These are phyloP conservation scores for Eimeria praecox DNA, from an alignment of 169 alveolate species.

Conservation along the genomic window DNA sequence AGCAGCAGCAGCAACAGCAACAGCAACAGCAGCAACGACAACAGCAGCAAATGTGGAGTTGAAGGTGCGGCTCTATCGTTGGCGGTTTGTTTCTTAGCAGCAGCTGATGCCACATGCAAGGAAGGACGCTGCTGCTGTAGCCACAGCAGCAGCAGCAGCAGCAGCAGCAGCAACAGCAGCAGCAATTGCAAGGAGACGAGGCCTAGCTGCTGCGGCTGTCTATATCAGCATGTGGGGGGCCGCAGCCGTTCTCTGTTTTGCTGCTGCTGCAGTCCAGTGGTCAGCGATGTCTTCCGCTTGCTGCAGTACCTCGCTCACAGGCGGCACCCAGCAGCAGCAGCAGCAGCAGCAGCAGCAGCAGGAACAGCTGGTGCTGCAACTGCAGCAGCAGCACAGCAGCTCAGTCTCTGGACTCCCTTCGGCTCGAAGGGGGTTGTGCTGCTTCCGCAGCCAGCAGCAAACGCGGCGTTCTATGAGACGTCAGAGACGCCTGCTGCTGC, in stretches of 20 bases:
- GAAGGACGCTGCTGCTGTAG: constrained; percentile 66
- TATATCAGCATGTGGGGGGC: constrained; percentile 39
- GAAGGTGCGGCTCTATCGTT: constrained; percentile 5
- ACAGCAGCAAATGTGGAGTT: neutral
- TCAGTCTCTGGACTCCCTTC: too few relatives aligned
- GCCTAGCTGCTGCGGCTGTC: constrained; percentile 1
- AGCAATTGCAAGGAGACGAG: constrained; percentile 19
- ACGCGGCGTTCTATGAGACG: neutral
- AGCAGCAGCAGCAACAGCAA: constrained; percentile 40
- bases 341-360: constrained; percentile 17
- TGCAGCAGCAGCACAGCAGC: constrained; percentile 15
- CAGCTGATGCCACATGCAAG: constrained; percentile 54
- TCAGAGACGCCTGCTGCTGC: neutral
- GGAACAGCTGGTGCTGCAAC: neutral
- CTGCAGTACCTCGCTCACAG: constrained; percentile 62
- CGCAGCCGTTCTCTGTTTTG: neutral
- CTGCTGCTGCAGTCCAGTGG: constrained; percentile 74
- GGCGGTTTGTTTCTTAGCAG: constrained; percentile 45
- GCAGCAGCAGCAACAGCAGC: constrained; percentile 35
- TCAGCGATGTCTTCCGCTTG: neutral
- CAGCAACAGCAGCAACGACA: constrained; percentile 6
- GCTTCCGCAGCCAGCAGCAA: constrained; percentile 63
- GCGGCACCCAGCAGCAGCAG: constrained; percentile 48
- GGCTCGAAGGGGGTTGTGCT: constrained; percentile 17
- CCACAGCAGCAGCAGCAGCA: neutral